A percentile compares a stretch with the other conserved stretches of the same genome.
phyloP scores from a whole-genome alignment of 768 basidiomycete species.

The Suillus occidentalis region DNA sequence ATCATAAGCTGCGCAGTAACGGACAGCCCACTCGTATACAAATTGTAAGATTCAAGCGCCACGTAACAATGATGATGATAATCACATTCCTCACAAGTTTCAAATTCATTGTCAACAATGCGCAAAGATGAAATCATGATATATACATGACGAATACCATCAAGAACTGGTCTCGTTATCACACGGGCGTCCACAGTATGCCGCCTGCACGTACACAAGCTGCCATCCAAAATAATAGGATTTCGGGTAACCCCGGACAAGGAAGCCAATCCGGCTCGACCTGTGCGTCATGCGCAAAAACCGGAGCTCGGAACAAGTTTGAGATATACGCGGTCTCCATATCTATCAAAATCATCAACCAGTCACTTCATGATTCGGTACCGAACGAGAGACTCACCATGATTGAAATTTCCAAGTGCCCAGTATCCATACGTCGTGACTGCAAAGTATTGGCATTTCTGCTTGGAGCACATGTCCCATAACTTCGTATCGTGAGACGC shows the following conservation, averaged over 20 bases:
- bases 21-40: no score
- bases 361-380: neutral
- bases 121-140: neutral
- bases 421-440: constrained; percentile 8
- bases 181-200: neutral
- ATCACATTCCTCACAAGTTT: neutral
- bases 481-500: neutral
- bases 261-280: neutral
- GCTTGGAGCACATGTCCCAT: constrained; percentile 6
- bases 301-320: constrained; percentile 3
- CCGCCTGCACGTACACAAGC: constrained; percentile 1
- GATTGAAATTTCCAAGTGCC: constrained; percentile 10
- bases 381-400: neutral
- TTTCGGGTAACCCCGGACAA: constrained; percentile 1
- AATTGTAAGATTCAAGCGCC: no score
- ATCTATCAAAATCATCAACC: neutral
- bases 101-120: neutral
- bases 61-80: neutral
- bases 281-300: neutral
- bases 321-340: neutral
- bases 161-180: neutral
- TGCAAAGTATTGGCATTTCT: constrained; percentile 7
- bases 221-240: constrained; percentile 10
- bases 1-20: neutral
- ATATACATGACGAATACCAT: neutral